phyloP scores from a whole-genome alignment of 768 basidiomycete species.

The Mycena albidolilacea region DNA sequence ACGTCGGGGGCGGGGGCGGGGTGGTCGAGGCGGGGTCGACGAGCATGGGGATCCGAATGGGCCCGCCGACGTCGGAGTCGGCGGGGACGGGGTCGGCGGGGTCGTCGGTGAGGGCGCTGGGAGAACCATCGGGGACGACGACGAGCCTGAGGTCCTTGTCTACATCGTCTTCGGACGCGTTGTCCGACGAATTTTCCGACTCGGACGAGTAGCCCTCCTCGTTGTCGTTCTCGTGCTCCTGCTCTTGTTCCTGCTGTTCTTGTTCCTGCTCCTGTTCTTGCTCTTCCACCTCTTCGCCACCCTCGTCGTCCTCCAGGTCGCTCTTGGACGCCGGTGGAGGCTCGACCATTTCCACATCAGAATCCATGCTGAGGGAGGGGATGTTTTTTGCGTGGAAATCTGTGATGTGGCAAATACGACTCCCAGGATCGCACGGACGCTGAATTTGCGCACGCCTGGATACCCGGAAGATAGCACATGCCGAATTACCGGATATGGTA shows the following conservation, averaged over 20 bases:
- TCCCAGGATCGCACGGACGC: not conserved
- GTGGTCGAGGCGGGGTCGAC: slow-evolving; percentile 34
- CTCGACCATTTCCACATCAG: slow-evolving; percentile 48
- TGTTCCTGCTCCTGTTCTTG: slow-evolving; percentile 33
- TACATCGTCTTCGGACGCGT: slow-evolving; percentile 43
- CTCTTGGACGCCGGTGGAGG: slow-evolving; percentile 24
- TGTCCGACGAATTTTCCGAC: slow-evolving; percentile 35
- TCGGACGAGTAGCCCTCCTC: slow-evolving; percentile 12
- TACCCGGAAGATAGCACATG: slow-evolving; percentile 16
- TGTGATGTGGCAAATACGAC: slow-evolving; percentile 26
- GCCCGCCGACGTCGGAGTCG: slow-evolving; percentile 7
- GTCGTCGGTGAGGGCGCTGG: slow-evolving; percentile 17
- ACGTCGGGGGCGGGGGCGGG: slow-evolving; percentile 41
- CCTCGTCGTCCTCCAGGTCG: slow-evolving; percentile 38
- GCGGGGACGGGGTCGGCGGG: slow-evolving; percentile 19
- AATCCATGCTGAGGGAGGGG: slow-evolving; percentile 42
- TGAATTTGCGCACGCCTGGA: slow-evolving; percentile 1
- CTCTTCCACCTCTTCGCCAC: slow-evolving; percentile 29
- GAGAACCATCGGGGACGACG: slow-evolving; percentile 33
- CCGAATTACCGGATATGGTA: slow-evolving; percentile 21
- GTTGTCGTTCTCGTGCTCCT: not conserved
- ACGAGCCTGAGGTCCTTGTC: slow-evolving; percentile 38
- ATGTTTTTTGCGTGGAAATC: not conserved
- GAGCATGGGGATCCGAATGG: slow-evolving; percentile 39
- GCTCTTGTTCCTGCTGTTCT: slow-evolving; percentile 7